Conservation (phyloP, 176 grass and related monocot species). For the Cenchrus purpureus region DNA sequence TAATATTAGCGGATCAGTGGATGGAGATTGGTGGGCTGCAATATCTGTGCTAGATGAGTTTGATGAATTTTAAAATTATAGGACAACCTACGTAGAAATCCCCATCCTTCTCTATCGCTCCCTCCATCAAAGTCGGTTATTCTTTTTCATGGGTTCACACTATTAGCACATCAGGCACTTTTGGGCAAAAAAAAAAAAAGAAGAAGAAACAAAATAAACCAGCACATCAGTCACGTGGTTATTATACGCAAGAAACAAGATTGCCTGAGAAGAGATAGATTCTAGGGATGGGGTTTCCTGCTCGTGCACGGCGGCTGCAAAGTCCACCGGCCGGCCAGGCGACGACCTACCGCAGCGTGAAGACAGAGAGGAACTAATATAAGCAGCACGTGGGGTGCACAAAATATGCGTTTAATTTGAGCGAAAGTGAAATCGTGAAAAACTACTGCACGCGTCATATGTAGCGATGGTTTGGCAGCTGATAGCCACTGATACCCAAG, state of each 20-base stretch:
- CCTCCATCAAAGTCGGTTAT: too few species aligned
- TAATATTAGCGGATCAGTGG: too few species aligned
- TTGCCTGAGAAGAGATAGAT: not conserved
- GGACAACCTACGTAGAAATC: too few species aligned
- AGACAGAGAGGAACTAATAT: not conserved
- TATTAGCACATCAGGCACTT: too few species aligned
- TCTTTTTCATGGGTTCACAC: too few species aligned
- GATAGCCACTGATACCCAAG: not conserved
- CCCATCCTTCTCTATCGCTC: too few species aligned
- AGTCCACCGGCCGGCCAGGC: not conserved
- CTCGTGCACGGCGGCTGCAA: not conserved
- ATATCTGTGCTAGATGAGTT: too few species aligned
- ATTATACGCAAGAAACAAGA: not conserved
- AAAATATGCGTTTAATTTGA: not conserved
- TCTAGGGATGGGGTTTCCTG: not conserved
- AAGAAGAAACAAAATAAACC: too few species aligned
- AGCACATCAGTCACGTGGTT: not conserved
- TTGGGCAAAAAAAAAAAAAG: too few species aligned
- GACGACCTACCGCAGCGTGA: not conserved
- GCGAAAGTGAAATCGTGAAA: not conserved
- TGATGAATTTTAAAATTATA: too few species aligned
- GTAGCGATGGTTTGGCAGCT: not conserved
- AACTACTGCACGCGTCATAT: not conserved
- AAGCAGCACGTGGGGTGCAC: conserved; percentile 1
- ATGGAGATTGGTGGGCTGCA: too few species aligned